A percentile compares a stretch with the other conserved stretches of the same genome.
Conservation (phyloP, 2,329 filamentous ascomycete species). For the Hymenoscyphus fructigenus region DNA sequence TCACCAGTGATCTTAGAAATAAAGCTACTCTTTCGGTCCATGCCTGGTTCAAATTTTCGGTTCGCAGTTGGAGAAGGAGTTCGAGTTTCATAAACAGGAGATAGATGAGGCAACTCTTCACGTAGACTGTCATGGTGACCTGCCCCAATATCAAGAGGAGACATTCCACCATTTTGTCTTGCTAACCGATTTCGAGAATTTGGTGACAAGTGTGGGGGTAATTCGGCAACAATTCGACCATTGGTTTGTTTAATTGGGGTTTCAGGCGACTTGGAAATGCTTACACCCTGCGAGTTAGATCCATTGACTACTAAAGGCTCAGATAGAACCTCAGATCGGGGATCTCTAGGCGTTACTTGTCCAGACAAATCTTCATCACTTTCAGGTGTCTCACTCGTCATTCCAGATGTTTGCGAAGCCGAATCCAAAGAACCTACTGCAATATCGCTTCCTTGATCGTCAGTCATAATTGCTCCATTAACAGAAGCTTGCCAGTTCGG, state of each 20-base stretch:
- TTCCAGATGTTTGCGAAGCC: slow-evolving; percentile 28
- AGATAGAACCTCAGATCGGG: slow-evolving; percentile 19
- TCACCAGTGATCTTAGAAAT: slow-evolving; percentile 21
- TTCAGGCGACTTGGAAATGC: neutral
- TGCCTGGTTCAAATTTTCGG: slow-evolving; percentile 51
- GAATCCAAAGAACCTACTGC: slow-evolving; percentile 31
- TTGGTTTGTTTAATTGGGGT: slow-evolving; percentile 20
- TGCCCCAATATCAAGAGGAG: slow-evolving; percentile 34
- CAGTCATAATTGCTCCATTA: slow-evolving; percentile 28
- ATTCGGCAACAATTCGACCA: slow-evolving; percentile 23
- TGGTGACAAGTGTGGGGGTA: slow-evolving; percentile 29
- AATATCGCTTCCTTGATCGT: slow-evolving; percentile 30
- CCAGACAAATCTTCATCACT: slow-evolving; percentile 27
- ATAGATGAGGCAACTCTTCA: slow-evolving; percentile 49
- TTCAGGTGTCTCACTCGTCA: slow-evolving; percentile 27
- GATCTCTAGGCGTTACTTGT: slow-evolving; percentile 30
- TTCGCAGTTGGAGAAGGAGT: slow-evolving; percentile 66
- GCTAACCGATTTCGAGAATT: slow-evolving; percentile 27
- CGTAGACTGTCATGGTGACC: slow-evolving; percentile 28
- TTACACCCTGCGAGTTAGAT: slow-evolving; percentile 13
- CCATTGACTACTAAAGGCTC: slow-evolving; percentile 33
- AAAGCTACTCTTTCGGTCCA: slow-evolving; percentile 21
- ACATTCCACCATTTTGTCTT: slow-evolving; percentile 34
- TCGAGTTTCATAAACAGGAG: slow-evolving; percentile 72
- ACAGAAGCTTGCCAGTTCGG: slow-evolving; percentile 31